Base-by-base conservation (phyloP, 2,329 filamentous ascomycete genomes). In the Talaromyces funiculosus region DNA sequence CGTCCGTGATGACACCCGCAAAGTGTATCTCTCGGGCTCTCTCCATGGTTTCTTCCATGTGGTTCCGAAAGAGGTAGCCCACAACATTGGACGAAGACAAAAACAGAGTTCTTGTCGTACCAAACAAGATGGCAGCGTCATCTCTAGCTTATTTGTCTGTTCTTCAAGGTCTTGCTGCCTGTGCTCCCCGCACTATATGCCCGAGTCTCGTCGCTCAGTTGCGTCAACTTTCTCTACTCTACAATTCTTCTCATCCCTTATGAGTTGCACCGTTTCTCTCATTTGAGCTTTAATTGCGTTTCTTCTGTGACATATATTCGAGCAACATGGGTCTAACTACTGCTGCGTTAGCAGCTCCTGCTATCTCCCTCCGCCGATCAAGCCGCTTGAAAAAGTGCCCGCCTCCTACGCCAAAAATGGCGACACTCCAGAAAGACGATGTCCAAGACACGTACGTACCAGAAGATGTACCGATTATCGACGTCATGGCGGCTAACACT, bases 371-470 rank as follows among this genome's bases (percentile, higher is more conserved):
- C 53, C 59, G 59, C 59, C 61, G 59, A 55, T 64, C 59, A 26
- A 49, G 33, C n/a, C 59, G 61, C 47, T 49, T 59, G 20, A 54
- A 35, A 58, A 49, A 53, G 47, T 35, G 24, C n/a, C 40, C 24
- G 49, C 18, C 53, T 26, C 68, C 51, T 49, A 77, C 77, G 73
- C 67, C 74, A 40, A 70, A 71, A 58, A 57, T 71, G 35, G 74
- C 74, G 67, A 72, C 75, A n/a, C 73, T 81, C 62, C 78, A 80
- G 65, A 83, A 82, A 74, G 82, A 84, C 71, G 82, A 84, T 71
- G 75, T 87, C 37, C 78, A 81, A 53, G 82, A 82, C 73, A 87
- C 85, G 84, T 86, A 74, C 77, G 84, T 81, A 31, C 40, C 37
- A 24, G 18, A 24, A 43, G 18, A 57, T 45, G 10, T 5, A 20